Base-by-base conservation (phyloP, 2,329 filamentous ascomycete genomes). In the Lasiodiplodia hormozganensis region DNA sequence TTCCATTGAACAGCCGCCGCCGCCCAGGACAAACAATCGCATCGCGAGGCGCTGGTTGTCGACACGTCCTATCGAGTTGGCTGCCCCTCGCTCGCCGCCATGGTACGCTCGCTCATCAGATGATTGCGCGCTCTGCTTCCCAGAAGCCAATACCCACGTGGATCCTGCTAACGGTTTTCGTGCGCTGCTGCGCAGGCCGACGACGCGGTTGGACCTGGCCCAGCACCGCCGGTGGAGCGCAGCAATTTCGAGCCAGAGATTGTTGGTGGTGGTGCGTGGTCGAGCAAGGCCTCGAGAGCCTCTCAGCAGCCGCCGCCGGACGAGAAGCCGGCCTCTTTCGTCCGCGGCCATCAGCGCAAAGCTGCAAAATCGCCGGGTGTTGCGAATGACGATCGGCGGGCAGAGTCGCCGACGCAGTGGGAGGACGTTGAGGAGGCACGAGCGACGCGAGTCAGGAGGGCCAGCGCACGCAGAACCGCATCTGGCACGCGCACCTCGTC, bases 311-410 rank as follows among this genome's bases (percentile, higher is more conserved):
- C 28, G 28, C 25, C 21, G 58, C 58, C 58, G 58, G 58, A 62
- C 43, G 60, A 52, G 60, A 52, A 18, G 60, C 28, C 43, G 12
- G 43, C 47, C 25, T 31, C 60, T 52, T 14, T 64, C 60, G 60
- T 11, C 60, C 60, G 60, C 47, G 47, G 43, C 16, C 60, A 52
- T 38, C 60, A 52, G 47, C 60, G 60, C 47, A 64, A 34, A 21
- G 60, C 60, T 62, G 60, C 47, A 36, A 65, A 65, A 40, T n/a
- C 62, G 49, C 62, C 62, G 62, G 54, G 38, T 4, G 62, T 54
- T 65, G 62, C 62, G 62, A 65, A 65, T 65, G 62, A 65, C 51
- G 62, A 65, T 65, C 62, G 62, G 62, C 62, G 25, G 51, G 14
- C 51, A 56, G 62, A 56, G 60, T 62, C 58, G 58, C 58, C 58